phyloP scores from a whole-genome alignment of 495 filamentous ascomycete genomes.

The Rhizodiscina lignyota region DNA sequence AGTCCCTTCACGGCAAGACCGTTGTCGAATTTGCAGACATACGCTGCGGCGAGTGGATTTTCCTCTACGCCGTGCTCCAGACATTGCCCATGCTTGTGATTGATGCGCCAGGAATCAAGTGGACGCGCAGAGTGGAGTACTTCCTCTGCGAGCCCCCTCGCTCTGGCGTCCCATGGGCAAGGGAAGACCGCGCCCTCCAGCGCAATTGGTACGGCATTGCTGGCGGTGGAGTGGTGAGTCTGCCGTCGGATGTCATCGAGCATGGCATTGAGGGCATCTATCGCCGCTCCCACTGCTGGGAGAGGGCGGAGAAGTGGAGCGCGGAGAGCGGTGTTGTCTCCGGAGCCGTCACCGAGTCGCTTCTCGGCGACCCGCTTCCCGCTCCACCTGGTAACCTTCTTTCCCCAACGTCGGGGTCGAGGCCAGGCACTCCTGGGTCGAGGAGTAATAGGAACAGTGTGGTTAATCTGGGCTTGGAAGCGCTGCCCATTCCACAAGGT shows the following conservation, averaged over 20 bases:
- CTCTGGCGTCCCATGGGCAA: constrained; percentile 71
- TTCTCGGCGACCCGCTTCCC: too few relatives aligned
- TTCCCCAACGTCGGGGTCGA: too few relatives aligned
- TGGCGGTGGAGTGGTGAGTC: constrained; percentile 51
- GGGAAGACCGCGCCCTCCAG: constrained; percentile 49
- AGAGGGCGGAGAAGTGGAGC: constrained; percentile 57
- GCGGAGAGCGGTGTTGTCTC: not conserved
- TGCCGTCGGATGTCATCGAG: constrained; percentile 70
- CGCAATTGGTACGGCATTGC: constrained; percentile 70
- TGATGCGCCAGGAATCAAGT: constrained; percentile 66
- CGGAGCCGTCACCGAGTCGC: constrained; percentile 1
- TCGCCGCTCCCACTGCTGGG: constrained; percentile 83
- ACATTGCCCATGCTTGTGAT: constrained; percentile 78
- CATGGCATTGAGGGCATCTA: constrained; percentile 84
- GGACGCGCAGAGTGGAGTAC: constrained; percentile 74
- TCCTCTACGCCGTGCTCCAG: constrained; percentile 83
- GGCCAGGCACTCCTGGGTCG: not conserved
- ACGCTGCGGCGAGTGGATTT: constrained; percentile 80
- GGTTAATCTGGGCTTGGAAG: constrained; percentile 20
- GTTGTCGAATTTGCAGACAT: constrained; percentile 59
- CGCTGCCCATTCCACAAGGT: constrained; percentile 21
- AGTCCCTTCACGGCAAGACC: constrained; percentile 51
- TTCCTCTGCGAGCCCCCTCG: constrained; percentile 88
- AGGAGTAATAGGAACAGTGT: constrained; percentile 14
- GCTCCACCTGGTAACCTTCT: too few relatives aligned